Conservation (phyloP, 805 yeast genomes). For the Wickerhamomyces bisporus region DNA sequence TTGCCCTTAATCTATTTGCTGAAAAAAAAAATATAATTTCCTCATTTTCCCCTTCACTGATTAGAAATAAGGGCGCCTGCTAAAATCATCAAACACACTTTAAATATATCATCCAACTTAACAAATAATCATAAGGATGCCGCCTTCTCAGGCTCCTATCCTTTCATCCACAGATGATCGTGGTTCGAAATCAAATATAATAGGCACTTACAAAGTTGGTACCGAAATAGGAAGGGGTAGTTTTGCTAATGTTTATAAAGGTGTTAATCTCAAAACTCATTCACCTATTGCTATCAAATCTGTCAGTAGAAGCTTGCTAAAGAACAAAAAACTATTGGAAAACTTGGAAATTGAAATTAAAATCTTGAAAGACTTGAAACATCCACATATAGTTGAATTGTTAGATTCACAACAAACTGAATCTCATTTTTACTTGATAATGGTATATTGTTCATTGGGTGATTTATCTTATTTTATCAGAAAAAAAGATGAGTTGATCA, state of each 20-base stretch:
- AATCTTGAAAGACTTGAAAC: conserved; percentile 80
- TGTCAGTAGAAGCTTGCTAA: conserved; percentile 74
- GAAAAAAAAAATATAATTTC: too few relatives aligned
- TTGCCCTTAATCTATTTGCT: too few relatives aligned
- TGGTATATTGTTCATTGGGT: conserved; percentile 97
- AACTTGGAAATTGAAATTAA: conserved; percentile 90
- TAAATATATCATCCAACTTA: too few relatives aligned
- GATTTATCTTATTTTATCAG: conserved; percentile 86
- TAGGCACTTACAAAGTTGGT: conserved; percentile 23
- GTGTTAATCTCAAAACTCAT: conserved; percentile 48
- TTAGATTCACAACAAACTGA: conserved; percentile 78
- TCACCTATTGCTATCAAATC: conserved; percentile 83
- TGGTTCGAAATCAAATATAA: conserved; percentile 9
- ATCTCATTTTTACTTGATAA: conserved; percentile 77
- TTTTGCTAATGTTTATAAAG: conserved; percentile 93
- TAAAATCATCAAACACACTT: too few relatives aligned
- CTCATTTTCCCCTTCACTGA: too few relatives aligned
- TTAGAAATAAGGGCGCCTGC: too few relatives aligned
- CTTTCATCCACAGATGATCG: not conserved
- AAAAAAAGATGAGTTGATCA: conserved; percentile 63
- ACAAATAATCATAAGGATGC: not conserved
- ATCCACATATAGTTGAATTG: conserved; percentile 88
- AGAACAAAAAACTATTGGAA: conserved; percentile 81
- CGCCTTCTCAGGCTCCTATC: not conserved
- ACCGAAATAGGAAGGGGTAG: conserved; percentile 90